Base-by-base conservation (phyloP, 805 yeast species). In the Nakazawaea wickerhamii region DNA sequence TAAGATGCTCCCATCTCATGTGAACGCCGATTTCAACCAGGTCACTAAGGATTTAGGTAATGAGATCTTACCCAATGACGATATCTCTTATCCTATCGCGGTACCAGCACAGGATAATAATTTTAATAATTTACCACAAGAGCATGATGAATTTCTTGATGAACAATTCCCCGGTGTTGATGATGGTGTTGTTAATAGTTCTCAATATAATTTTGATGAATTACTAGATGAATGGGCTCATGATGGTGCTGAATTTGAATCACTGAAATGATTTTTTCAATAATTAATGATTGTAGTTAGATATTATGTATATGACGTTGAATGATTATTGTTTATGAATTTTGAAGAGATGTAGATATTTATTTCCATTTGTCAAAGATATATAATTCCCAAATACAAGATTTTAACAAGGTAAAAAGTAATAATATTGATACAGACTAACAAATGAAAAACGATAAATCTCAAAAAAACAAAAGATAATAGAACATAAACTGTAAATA, bases 1-100 rank as follows among this genome's bases (percentile, higher is more conserved):
- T 1, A 65, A 85, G 30, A 81, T 84, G 49, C 57, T 86, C 38
- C 95, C 95, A 2, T 93, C 95, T 3, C 86, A 84, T 56, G 86
- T 86, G 95, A 50, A 57, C 27, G 51, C 60, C 18, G 47, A 47
- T 18, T 41, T 41, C 21, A 35, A 28, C 30, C 22, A 35, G 14
- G 19, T 30, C 10, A 32, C 44, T 2, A 19, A 20, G 14, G 44
- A 41, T 10, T 41, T 41, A 25, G 31, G 36, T 5, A n/a, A 19
- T 19, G 40, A 36, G 13, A 25, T 41, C 21, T 28, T 35, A 31
- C 18, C 19, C 13, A n/a, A 38, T 14, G 35, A 38, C 21, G 36
- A 38, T 14, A 18, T 37, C 15, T 19, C 21, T 8, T 32, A 32
- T 15, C 38, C 30, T 2, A 51, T 60, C 23, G 63, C 65, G 8